Percentiles rank a stretch among this genome's conserved stretches.
Evolutionary conservation across 2,329 filamentous ascomycete genomes (phyloP).

Genomic region (Alternaria viburni): DNA sequence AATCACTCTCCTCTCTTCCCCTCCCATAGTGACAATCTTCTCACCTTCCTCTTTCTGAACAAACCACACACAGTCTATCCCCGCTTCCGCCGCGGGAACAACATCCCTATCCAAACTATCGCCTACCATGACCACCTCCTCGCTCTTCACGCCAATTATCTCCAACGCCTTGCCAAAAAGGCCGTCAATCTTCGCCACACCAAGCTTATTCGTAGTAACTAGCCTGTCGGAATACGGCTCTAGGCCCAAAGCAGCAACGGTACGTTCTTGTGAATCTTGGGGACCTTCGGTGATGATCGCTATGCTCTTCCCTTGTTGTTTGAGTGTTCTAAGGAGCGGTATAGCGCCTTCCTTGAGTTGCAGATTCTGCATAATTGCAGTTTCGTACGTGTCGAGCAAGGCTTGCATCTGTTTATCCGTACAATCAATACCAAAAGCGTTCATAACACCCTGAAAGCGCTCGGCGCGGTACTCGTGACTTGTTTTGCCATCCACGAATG

Average conservation of each 20-base stretch:
- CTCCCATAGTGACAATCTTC: not conserved
- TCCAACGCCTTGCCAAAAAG: conserved; percentile 17
- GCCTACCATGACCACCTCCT: conserved; percentile 19
- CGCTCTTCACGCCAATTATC: not conserved
- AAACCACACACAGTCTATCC: not conserved
- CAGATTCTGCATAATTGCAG: not conserved
- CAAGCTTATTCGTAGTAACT: conserved; percentile 43
- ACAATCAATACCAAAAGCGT: not conserved
- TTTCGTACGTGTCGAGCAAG: not conserved
- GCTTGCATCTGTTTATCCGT: not conserved
- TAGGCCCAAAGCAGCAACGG: conserved; percentile 46
- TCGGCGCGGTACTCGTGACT: conserved; percentile 54
- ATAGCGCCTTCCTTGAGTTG: not conserved
- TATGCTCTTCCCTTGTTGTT: conserved; percentile 46
- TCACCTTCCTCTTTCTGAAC: not conserved
- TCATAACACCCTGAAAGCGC: conserved; percentile 36
- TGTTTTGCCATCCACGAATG: conserved; percentile 55
- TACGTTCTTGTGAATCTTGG: conserved; percentile 56
- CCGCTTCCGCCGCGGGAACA: not conserved
- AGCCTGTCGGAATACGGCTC: conserved; percentile 36
- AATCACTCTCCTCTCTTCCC: not conserved
- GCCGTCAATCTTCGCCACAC: conserved; percentile 38
- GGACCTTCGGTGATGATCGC: conserved; percentile 57
- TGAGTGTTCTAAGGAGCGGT: not conserved
- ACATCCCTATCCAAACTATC: conserved; percentile 5